Base-by-base conservation (phyloP, 2,329 filamentous ascomycete genomes). In the Claviceps pusilla region DNA sequence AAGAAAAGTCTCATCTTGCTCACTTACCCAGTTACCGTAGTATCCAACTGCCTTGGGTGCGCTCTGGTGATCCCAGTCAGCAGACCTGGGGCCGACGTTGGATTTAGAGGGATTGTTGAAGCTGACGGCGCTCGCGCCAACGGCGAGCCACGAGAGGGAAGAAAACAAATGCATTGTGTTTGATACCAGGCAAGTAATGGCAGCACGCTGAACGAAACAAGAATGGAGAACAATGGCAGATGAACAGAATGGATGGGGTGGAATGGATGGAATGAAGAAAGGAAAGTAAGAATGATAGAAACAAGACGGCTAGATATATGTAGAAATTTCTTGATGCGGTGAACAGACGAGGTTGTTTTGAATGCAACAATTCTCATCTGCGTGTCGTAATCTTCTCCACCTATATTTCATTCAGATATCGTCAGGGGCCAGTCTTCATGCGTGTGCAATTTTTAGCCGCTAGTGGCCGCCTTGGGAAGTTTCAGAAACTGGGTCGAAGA, bases 111-210 rank as follows among this genome's bases (percentile, higher is more conserved):
- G 6, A 6, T 29, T 4, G 24, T 29, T 24, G 12, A 31, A 10
- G 31, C n/a, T 39, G 42, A 41, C 2, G 51, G 51, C 51, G 12
- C 7, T 39, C 4, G 51, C 43, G 31, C 51, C 51, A 12, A 39
- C 31, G 51, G 43, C 51, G n/a, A 52, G 51, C 51, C 51, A 52
- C 19, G 43, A 12, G 51, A 52, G 43, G 5, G 43, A 31, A 11
- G 51, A 52, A n/a, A 52, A 19, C 31, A 52, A n/a, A 19, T 41
- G 51, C 51, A 52, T 52, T 35, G 10, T 51, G 49, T 51, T 28
- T 19, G 37, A 12, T n/a, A 11, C 16, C 29, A 37, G 19, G 12
- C 19, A 24, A 39, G 7, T 24, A 29, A 3, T 7, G 45, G 2
- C 9, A 47, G 14, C 12, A 4, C 9, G 3, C 29, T 31, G 48